Evolutionary conservation across 495 filamentous ascomycete genomes (phyloP).

Genomic region (Podospora pseudocomata): DNA sequence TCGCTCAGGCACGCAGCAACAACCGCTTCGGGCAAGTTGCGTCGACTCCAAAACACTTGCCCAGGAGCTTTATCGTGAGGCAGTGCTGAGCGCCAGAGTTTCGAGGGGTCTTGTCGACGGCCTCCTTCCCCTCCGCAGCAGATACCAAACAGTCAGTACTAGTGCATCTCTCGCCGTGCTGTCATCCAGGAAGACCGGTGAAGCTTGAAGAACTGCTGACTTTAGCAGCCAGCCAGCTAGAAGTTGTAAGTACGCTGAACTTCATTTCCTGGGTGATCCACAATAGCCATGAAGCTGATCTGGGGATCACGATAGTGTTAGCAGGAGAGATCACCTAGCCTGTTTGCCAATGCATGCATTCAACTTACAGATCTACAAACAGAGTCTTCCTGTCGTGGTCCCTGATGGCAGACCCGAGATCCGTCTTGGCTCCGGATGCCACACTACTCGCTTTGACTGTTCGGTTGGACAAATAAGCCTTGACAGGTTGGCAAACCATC

Average conservation of each 20-base stretch:
- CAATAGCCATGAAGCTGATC: neutral
- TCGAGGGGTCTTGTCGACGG: neutral
- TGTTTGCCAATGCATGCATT: neutral
- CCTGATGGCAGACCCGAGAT: neutral
- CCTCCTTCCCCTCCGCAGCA: neutral
- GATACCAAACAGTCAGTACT: neutral
- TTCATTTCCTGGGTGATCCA: neutral
- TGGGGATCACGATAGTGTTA: neutral
- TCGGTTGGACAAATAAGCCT: neutral
- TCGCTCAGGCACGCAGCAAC: neutral
- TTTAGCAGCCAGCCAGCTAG: neutral
- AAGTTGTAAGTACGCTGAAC: neutral
- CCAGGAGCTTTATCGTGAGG: neutral
- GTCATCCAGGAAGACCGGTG: neutral
- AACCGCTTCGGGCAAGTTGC: neutral
- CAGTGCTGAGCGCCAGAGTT: neutral
- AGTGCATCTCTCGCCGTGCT: neutral
- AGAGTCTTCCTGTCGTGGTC: neutral
- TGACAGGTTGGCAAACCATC: neutral
- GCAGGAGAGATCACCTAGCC: neutral
- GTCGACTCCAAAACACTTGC: neutral
- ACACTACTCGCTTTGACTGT: neutral
- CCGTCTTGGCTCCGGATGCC: constrained; percentile 1
- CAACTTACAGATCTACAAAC: neutral
- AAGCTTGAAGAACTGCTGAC: neutral